Conservation (phyloP, 192 early-diverging fungal species). For the Allomyces javanicus region DNA sequence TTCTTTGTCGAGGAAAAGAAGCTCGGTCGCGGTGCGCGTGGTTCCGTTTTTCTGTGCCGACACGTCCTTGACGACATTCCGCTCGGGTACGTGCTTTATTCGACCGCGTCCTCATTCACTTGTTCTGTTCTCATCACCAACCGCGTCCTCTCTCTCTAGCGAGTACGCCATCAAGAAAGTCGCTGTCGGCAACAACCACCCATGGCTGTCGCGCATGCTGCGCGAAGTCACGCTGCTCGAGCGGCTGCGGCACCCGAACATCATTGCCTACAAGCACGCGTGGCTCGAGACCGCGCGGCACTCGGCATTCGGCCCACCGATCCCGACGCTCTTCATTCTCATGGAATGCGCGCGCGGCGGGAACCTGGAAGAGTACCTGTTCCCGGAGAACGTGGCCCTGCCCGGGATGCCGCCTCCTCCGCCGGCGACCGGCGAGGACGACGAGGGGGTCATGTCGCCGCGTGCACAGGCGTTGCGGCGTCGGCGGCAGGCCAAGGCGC, state of each 20-base stretch:
- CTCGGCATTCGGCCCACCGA: slow-evolving; percentile 57
- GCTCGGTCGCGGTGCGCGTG: slow-evolving; percentile 73
- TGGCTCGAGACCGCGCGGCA: slow-evolving; percentile 76
- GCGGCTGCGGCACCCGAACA: slow-evolving; percentile 71
- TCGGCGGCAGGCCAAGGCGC: neutral
- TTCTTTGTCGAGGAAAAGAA: slow-evolving; percentile 80
- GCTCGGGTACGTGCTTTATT: slow-evolving; percentile 16
- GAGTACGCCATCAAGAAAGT: slow-evolving; percentile 90
- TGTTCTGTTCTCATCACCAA: slow-evolving; percentile 1
- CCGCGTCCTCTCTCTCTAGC: slow-evolving; percentile 14
- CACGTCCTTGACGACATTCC: slow-evolving; percentile 51
- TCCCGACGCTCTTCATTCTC: slow-evolving; percentile 84
- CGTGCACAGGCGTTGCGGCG: neutral
- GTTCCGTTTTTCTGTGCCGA: slow-evolving; percentile 72
- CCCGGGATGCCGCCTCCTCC: no score
- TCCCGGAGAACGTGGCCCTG: no score
- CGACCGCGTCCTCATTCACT: no score
- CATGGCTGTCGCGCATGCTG: slow-evolving; percentile 82
- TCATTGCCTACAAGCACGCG: slow-evolving; percentile 87
- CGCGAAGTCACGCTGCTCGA: slow-evolving; percentile 85
- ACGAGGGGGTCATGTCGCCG: no score
- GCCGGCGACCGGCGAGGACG: no score
- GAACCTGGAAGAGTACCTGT: slow-evolving; percentile 80
- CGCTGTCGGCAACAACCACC: slow-evolving; percentile 69
- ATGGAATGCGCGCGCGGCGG: slow-evolving; percentile 93